Evolutionary conservation across 306 rosid species (phyloP).

Genomic region (Dalbergia cochinchinensis): DNA sequence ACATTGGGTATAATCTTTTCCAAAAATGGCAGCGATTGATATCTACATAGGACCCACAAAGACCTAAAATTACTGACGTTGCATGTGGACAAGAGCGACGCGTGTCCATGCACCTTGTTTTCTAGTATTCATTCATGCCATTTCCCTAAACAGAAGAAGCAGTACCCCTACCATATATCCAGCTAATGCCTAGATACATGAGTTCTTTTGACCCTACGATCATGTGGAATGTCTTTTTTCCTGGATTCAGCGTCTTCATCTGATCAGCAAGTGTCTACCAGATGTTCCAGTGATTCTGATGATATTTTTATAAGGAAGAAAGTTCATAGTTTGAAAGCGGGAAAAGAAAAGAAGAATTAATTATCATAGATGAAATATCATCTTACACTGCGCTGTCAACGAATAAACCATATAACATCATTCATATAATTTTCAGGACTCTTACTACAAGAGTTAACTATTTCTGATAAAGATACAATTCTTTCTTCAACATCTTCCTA

Average conservation of each 20-base stretch:
- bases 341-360: not conserved
- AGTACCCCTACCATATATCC: not conserved
- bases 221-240: not conserved
- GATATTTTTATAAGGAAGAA: not conserved
- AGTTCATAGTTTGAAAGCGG: not conserved
- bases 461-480: too few species aligned
- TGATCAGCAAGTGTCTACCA: not conserved
- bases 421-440: too few species aligned
- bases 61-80: slow-evolving; percentile 8
- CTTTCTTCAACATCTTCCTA: too few species aligned
- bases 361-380: too few species aligned
- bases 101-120: slow-evolving; percentile 10
- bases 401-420: too few species aligned
- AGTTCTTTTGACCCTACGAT: not conserved
- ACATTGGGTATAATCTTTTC: slow-evolving; percentile 17
- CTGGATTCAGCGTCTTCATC: not conserved
- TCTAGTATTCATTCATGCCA: not conserved
- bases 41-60: slow-evolving; percentile 23
- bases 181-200: not conserved
- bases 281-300: not conserved
- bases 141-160: not conserved
- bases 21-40: slow-evolving; percentile 9
- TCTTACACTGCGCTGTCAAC: too few species aligned
- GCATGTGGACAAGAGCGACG: not conserved
- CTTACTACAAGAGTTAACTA: too few species aligned